Evolutionary conservation across 2,329 filamentous ascomycete species (phyloP), one percentile per base, ranked within the genome.

Genomic region (Botrytis sinoallii): DNA sequence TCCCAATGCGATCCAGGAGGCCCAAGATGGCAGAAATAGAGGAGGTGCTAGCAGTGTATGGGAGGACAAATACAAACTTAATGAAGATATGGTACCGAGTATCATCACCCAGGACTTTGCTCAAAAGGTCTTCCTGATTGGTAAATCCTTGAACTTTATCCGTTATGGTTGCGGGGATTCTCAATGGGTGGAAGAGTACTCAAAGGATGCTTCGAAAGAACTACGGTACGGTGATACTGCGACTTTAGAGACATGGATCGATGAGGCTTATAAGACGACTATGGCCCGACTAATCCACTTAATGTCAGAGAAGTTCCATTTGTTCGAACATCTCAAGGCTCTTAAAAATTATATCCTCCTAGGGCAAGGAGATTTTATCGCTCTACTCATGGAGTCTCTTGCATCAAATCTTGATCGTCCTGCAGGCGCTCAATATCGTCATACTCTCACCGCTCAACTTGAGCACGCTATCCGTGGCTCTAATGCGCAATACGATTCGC

Each of bases 111-210:
- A 92, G 63, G 95, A 97, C 75, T 98, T 99, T 83, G 94, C 96
- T 0, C 93, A 96, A 78, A 98, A 98, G 81, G 93, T 99, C 9
- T 98, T 98, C 79, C 85, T 99, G 12, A 99, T 99, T 78, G 96
- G 96, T 73, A 99, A 99, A 82, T 97, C 95, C 6, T 87, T 99
- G 72, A 99, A 99, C 83, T 99, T 99, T 83, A 98, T 99, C 81
- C 91, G 96, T 38, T 95, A 98, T 82, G 95, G 94, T 77, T 99
- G 96, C 81, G 92, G 92, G 14, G 97, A 99, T 81, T 93, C 94
- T 38, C 90, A 91, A 46, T 99, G 96, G 96, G 96, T 99, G 2
- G 95, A 98, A 80, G 91, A 91, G 46, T 98, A 99, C 83, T 97
- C 95, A 42, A 97, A 97, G 81, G 92, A 91, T 68, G 93, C 95